A percentile compares a stretch with the other conserved stretches of the same genome.
Evolutionary conservation across 768 basidiomycete species (phyloP).

Genomic region (Russula compacta): DNA sequence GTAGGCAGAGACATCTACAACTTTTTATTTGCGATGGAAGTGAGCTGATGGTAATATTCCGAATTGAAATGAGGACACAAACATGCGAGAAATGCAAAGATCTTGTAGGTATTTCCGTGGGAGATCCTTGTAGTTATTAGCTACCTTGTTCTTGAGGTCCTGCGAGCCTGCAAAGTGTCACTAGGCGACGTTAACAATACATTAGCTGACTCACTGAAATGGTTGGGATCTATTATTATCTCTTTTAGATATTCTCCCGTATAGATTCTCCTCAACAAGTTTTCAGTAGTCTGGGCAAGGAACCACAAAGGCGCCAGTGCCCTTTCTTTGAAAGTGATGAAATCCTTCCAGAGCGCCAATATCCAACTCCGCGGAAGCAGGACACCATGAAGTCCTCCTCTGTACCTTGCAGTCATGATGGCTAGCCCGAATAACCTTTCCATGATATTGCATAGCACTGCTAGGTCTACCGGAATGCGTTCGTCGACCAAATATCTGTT

Average conservation of each 20-base stretch:
- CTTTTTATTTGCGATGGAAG: neutral
- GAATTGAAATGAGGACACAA: neutral
- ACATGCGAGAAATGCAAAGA: slow-evolving; percentile 8
- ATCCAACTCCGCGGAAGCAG: slow-evolving; percentile 51
- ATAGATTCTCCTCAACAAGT: slow-evolving; percentile 5
- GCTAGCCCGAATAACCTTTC: slow-evolving; percentile 39
- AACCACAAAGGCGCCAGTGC: neutral
- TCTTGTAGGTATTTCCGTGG: neutral
- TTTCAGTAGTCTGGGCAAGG: neutral
- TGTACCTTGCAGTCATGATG: slow-evolving; percentile 29
- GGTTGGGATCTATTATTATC: neutral
- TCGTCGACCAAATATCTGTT: slow-evolving; percentile 38
- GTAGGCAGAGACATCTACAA: slow-evolving; percentile 7
- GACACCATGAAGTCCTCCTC: slow-evolving; percentile 33
- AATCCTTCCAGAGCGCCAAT: slow-evolving; percentile 18
- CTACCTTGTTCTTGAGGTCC: neutral
- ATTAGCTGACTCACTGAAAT: neutral
- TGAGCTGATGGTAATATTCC: neutral
- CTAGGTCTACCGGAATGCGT: slow-evolving; percentile 34
- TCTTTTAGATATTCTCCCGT: slow-evolving; percentile 4
- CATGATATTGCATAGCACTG: slow-evolving; percentile 41
- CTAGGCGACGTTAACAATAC: neutral
- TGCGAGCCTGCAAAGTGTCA: neutral
- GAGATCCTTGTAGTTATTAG: neutral
- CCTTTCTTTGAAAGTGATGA: neutral